Evolutionary conservation across 805 yeast genomes (phyloP), one percentile per base, ranked within the genome.

Genomic region (Helenozyma baotianmanensis): DNA sequence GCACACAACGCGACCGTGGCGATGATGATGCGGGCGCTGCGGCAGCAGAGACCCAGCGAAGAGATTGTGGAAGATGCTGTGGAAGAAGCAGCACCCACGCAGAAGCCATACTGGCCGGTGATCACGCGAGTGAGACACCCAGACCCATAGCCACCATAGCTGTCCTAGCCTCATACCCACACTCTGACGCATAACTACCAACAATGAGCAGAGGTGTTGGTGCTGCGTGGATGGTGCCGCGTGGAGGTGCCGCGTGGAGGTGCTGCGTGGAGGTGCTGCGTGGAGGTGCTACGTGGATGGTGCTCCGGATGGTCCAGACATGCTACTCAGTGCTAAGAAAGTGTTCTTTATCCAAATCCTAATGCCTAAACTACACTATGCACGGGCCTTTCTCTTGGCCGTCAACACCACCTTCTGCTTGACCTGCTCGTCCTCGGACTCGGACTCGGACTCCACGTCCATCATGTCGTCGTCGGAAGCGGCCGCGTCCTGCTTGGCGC

Each of bases 391-490:
- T 56, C 74, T 66, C 68, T 75, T 77, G 68, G 80, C 80, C 74
- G 74, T 82, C 62, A 79, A 70, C 53, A 74, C 51, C 15, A 80
- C 74, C 70, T 72, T 74, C 53, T 70, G 70, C 52, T 72, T 73
- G 52, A 64, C 70, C 57, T 47, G 45, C 49, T 62, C 65, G 51
- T 59, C 70, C 48, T 77, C 82, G 43, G 67, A 74, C 38, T 46
- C 51, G 36, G 42, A 39, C 44, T 45, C 47, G 46, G 59, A 72
- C 35, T 62, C 73, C 31, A 54, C 68, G 59, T 27, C 39, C 16
- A 33, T 48, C 14, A 48, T 57, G 16, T 23, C 32, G 6, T 58
- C 72, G 51, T 57, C 66, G 29, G 59, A 68, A 35, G 63, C 74
- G 5, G 32, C 33, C 4, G 38, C 41, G 35, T 64, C 79, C 55